Base-by-base conservation (phyloP, 1,284 basidiomycete genomes). In the Ceraceosorus guamensis region DNA sequence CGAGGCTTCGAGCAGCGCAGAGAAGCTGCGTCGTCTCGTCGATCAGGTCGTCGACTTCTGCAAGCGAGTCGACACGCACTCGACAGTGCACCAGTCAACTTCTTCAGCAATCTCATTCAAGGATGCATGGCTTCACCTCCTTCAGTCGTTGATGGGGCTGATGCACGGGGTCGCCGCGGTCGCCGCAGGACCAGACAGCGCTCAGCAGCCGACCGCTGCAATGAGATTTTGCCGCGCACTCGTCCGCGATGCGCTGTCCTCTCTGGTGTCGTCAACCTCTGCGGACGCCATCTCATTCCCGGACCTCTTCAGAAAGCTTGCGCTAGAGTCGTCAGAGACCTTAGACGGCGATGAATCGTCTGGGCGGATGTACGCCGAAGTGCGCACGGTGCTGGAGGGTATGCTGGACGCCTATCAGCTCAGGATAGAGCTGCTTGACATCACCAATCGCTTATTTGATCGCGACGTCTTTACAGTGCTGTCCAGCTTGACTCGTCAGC, bases 361-460 rank as follows among this genome's bases (percentile, higher is more conserved):
- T 82, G 7, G 10, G 11, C 51, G 51, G 5, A 33, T 32, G 5
- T 97, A 97, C 75, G 85, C 87, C 35, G 91, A 97, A 76, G 93
- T 97, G 77, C 83, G 91, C 46, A 83, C 84, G 4, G 91, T 98
- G 57, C 80, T 98, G 24, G 87, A 86, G 0, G 87, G 89, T 33
- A 98, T 98, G 90, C 79, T 97, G 62, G 89, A 92, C 67, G 88
- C 90, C 1, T 97, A 96, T 79, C 84, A 87, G 24, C 84, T 87
- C 5, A 91, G 98, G 64, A 86, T 87, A 30, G 92, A 97, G 66
- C 84, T 93, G 80, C 80, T 98, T n/a, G 79, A 82, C 35, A 90
- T 96, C 70, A 88, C 89, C 13, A 89, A 88, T 66, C 84, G 86
- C 60, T 80, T 97, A 30, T 80, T 92, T 43, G 84, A 88, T 63